These are phyloP conservation scores for Aquilaria yunnanensis DNA, from an alignment of 345 rosid species.

Conservation along the genomic window DNA sequence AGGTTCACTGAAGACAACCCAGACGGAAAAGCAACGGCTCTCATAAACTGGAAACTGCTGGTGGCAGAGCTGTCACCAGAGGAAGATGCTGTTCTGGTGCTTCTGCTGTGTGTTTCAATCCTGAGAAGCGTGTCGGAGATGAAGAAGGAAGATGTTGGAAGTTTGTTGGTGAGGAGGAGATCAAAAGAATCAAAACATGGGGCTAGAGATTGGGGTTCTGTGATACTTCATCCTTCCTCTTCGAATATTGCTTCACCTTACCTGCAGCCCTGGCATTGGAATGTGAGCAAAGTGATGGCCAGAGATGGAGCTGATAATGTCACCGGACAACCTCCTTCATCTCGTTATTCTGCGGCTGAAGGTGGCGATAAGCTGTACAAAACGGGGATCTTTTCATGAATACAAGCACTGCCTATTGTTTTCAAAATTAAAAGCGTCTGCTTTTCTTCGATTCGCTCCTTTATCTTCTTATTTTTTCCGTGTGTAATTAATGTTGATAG, in stretches of 20 bases:
- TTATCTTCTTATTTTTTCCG: too few species aligned
- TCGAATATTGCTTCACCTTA: slow-evolving; percentile 28
- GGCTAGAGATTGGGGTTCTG: slow-evolving; percentile 81
- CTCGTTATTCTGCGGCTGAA: slow-evolving; percentile 41
- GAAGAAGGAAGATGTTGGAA: slow-evolving; percentile 64
- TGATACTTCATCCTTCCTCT: slow-evolving; percentile 34
- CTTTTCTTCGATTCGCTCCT: too few species aligned
- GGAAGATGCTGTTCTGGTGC: slow-evolving; percentile 65
- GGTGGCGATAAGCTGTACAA: slow-evolving; percentile 74
- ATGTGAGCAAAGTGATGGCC: slow-evolving; percentile 41
- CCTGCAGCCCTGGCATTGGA: slow-evolving; percentile 69
- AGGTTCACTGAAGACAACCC: slow-evolving; percentile 58
- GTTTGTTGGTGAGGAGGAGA: slow-evolving; percentile 53
- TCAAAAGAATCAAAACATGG: slow-evolving; percentile 63
- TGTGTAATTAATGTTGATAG: too few species aligned
- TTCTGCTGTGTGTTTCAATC: slow-evolving; percentile 59
- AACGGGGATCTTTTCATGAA: slow-evolving; percentile 48
- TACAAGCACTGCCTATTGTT: too few species aligned
- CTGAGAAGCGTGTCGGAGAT: slow-evolving; percentile 60
- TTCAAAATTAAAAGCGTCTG: too few species aligned
- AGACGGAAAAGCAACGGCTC: slow-evolving; percentile 63
- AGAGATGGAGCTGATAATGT: slow-evolving; percentile 21
- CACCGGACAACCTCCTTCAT: slow-evolving; percentile 37
- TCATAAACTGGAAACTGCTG: slow-evolving; percentile 74
- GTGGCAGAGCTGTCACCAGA: slow-evolving; percentile 60